phyloP scores from a whole-genome alignment of 2,329 filamentous ascomycete species.

The Teratosphaeria destructans region DNA sequence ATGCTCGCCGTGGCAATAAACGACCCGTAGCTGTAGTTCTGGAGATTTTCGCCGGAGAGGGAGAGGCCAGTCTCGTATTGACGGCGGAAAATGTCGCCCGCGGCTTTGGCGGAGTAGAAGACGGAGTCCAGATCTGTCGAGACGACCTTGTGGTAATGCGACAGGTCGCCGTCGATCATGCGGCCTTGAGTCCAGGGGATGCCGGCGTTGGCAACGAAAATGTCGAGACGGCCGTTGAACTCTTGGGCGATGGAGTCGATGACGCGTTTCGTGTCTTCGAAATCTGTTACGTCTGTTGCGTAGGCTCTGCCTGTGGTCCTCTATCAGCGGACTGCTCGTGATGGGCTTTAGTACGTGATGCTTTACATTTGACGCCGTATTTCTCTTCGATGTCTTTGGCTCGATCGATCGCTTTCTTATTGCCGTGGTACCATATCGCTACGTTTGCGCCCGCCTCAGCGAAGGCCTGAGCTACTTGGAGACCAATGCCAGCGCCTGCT shows the following conservation, averaged over 20 bases:
- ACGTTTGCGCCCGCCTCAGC: slow-evolving; percentile 34
- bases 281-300: slow-evolving; percentile 37
- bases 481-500: slow-evolving; percentile 26
- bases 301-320: slow-evolving; percentile 36
- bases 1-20: slow-evolving; percentile 70
- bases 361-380: slow-evolving; percentile 25
- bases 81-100: slow-evolving; percentile 57
- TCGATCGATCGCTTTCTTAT: slow-evolving; percentile 23
- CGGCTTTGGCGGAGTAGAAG: slow-evolving; percentile 65
- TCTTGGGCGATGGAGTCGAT: slow-evolving; percentile 42
- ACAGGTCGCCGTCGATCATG: slow-evolving; percentile 54
- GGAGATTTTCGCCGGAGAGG: slow-evolving; percentile 25
- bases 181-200: slow-evolving; percentile 62
- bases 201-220: slow-evolving; percentile 71
- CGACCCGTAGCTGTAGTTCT: slow-evolving; percentile 19
- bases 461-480: slow-evolving; percentile 23
- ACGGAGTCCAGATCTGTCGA: slow-evolving; percentile 64
- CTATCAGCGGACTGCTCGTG: not conserved
- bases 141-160: slow-evolving; percentile 58
- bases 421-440: slow-evolving; percentile 35
- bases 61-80: slow-evolving; percentile 56
- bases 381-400: slow-evolving; percentile 23
- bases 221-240: slow-evolving; percentile 63
- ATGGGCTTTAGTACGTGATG: not conserved
- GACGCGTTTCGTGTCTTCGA: slow-evolving; percentile 31